A percentile compares a stretch with the other conserved stretches of the same genome.
These are phyloP conservation scores for Vigna radiata DNA, from an alignment of 306 rosid genomes.

Conservation along the genomic window DNA sequence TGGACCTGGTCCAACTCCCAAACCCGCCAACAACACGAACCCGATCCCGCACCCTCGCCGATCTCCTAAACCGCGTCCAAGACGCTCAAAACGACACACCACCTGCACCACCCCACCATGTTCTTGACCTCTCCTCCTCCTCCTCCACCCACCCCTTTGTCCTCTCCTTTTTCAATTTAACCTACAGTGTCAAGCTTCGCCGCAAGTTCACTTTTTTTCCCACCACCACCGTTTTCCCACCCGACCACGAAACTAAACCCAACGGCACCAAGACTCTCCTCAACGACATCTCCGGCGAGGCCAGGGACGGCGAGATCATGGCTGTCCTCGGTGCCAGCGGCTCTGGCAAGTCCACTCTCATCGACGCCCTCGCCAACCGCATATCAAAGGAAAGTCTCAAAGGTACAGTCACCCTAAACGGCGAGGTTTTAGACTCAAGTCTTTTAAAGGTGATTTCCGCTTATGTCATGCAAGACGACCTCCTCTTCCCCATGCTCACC, in stretches of 20 bases:
- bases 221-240: background rate
- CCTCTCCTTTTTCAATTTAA: constrained; percentile 72
- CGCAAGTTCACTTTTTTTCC: constrained; percentile 47
- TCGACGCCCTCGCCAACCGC: constrained; percentile 85
- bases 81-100: constrained; percentile 58
- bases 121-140: constrained; percentile 39
- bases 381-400: constrained; percentile 77
- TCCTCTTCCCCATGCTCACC: constrained; percentile 91
- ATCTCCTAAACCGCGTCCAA: constrained; percentile 75
- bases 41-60: constrained; percentile 54
- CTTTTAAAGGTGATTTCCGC: constrained; percentile 80
- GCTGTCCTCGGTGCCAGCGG: constrained; percentile 97
- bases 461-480: constrained; percentile 98
- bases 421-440: constrained; percentile 65
- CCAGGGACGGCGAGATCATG: constrained; percentile 91
- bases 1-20: constrained; percentile 58
- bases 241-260: constrained; percentile 1
- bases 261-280: constrained; percentile 60
- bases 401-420: constrained; percentile 67
- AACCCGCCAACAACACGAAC: background rate
- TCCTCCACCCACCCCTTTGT: constrained; percentile 57
- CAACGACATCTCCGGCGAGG: constrained; percentile 81
- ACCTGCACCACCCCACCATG: constrained; percentile 16
- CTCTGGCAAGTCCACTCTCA: constrained; percentile 88
- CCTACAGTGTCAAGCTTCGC: constrained; percentile 68